phyloP scores from a whole-genome alignment of 805 yeast genomes.

The Kodamaea leandrae region DNA sequence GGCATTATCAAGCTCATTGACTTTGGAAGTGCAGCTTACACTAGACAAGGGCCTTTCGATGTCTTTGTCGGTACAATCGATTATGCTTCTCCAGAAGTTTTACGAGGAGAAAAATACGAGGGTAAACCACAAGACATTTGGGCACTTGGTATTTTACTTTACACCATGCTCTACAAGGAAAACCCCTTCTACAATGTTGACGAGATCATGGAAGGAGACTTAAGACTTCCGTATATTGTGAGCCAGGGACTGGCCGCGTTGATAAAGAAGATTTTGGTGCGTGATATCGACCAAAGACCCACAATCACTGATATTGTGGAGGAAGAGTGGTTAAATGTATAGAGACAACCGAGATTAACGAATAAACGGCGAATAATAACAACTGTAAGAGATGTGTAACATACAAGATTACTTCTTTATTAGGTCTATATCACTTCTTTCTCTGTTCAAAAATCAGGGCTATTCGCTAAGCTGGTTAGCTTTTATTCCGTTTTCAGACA shows the following conservation, averaged over 20 bases:
- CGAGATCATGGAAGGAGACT: slow-evolving; percentile 88
- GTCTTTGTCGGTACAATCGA: slow-evolving; percentile 97
- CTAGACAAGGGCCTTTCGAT: slow-evolving; percentile 89
- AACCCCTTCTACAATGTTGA: slow-evolving; percentile 95
- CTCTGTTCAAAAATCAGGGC: too few relatives aligned
- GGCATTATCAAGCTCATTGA: slow-evolving; percentile 85
- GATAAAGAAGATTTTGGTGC: slow-evolving; percentile 63
- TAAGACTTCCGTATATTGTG: slow-evolving; percentile 66
- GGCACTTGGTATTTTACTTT: slow-evolving; percentile 91
- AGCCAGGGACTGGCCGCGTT: slow-evolving; percentile 61
- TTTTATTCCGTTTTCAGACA: neutral
- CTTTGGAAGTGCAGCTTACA: slow-evolving; percentile 93
- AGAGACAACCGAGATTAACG: neutral
- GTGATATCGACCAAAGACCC: slow-evolving; percentile 67
- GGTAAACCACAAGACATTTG: slow-evolving; percentile 96
- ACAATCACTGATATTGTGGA: slow-evolving; percentile 65
- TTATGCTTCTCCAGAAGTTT: slow-evolving; percentile 96
- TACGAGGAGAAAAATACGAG: slow-evolving; percentile 81
- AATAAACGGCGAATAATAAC: neutral
- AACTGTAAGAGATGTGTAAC: too few relatives aligned
- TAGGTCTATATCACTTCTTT: too few relatives aligned
- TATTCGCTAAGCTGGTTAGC: too few relatives aligned
- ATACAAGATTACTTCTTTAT: too few relatives aligned
- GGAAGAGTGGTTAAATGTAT: slow-evolving; percentile 59
- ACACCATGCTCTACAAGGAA: slow-evolving; percentile 88